Evolutionary conservation across 1,139 yeast genomes (phyloP).

Genomic region (Pichia sp.): DNA sequence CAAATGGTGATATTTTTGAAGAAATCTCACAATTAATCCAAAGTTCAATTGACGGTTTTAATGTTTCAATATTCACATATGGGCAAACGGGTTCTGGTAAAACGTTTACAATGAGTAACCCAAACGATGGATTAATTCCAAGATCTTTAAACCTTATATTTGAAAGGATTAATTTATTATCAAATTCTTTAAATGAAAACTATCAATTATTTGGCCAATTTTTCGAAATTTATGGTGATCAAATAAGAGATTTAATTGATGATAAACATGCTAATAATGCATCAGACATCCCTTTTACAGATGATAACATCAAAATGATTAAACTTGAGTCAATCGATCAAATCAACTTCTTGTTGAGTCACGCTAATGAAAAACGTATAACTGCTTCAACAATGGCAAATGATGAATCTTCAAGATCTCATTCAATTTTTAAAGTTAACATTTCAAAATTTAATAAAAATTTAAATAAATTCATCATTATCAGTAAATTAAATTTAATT

Average conservation of each 20-base stretch:
- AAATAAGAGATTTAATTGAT: constrained; percentile 57
- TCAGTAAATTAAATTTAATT: constrained; percentile 71
- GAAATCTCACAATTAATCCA: constrained; percentile 86
- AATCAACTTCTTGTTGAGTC: constrained; percentile 45
- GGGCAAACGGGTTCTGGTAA: constrained; percentile 99
- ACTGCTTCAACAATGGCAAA: constrained; percentile 82
- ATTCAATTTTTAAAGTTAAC: constrained; percentile 64
- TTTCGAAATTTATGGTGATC: constrained; percentile 85
- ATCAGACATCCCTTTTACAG: no score
- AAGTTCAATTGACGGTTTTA: constrained; percentile 83
- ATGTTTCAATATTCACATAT: constrained; percentile 92
- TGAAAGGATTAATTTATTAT: constrained; percentile 43
- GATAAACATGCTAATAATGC: no score
- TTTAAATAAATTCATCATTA: constrained; percentile 4
- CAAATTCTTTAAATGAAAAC: constrained; percentile 53
- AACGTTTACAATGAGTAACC: constrained; percentile 80
- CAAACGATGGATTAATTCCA: constrained; percentile 75
- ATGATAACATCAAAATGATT: constrained; percentile 49
- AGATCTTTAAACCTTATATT: constrained; percentile 70
- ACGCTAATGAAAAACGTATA: constrained; percentile 57
- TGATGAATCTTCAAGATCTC: constrained; percentile 66
- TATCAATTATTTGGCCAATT: constrained; percentile 69
- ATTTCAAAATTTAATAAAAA: constrained; percentile 28
- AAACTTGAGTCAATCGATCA: constrained; percentile 38
- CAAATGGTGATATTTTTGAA: constrained; percentile 63